These are phyloP conservation scores for Metschnikowia sp. DNA, from an alignment of 805 yeast species.

Conservation along the genomic window DNA sequence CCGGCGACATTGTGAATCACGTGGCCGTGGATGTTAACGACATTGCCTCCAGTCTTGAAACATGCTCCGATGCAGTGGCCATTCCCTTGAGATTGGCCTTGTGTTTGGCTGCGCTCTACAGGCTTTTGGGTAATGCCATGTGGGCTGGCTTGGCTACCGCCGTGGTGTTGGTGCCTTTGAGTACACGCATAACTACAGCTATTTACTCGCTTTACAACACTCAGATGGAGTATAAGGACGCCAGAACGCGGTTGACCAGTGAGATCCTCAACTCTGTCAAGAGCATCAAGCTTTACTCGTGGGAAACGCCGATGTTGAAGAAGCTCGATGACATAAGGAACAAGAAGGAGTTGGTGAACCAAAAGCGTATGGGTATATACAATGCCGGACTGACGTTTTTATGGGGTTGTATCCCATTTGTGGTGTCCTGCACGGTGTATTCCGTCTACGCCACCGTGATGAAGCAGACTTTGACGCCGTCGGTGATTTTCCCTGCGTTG, in stretches of 20 bases:
- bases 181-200: constrained; percentile 43
- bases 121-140: constrained; percentile 55
- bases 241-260: constrained; percentile 53
- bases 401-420: constrained; percentile 40
- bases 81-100: constrained; percentile 51
- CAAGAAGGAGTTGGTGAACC: constrained; percentile 51
- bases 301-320: constrained; percentile 64
- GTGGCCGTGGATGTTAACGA: constrained; percentile 73
- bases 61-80: constrained; percentile 46
- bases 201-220: constrained; percentile 45
- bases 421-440: constrained; percentile 33
- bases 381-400: constrained; percentile 31
- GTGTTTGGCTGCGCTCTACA: constrained; percentile 52
- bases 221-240: constrained; percentile 63
- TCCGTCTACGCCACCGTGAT: constrained; percentile 24
- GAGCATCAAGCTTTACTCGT: constrained; percentile 63
- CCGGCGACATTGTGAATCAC: constrained; percentile 79
- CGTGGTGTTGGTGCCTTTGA: constrained; percentile 56
- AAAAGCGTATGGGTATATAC: constrained; percentile 42
- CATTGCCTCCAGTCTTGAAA: constrained; percentile 51
- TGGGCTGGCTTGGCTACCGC: constrained; percentile 55
- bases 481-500: constrained; percentile 39
- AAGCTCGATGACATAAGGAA: constrained; percentile 54
- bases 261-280: constrained; percentile 61
- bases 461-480: constrained; percentile 30